Conservation (phyloP, 1,139 yeast genomes). For the Suhomyces chickasaworum region DNA sequence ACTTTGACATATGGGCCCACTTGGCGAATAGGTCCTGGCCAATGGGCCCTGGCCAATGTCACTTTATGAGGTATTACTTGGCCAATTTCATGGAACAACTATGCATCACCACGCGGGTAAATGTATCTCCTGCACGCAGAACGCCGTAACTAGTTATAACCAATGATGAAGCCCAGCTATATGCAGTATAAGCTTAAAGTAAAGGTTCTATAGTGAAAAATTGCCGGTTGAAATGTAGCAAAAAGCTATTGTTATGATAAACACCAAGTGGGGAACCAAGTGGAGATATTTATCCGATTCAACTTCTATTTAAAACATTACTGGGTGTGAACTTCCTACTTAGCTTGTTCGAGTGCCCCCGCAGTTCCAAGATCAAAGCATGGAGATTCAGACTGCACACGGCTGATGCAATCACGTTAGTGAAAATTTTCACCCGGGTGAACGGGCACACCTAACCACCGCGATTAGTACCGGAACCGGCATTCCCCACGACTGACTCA, state of each 20-base stretch:
- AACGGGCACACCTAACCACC: slow-evolving; percentile 9
- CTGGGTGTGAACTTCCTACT: no score
- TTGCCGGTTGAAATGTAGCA: no score
- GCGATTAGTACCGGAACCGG: slow-evolving; percentile 11
- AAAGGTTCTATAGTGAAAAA: no score
- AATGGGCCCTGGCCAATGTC: no score
- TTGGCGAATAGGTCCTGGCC: no score
- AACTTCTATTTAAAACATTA: no score
- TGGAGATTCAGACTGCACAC: background rate
- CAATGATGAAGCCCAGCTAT: background rate
- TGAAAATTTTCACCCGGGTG: slow-evolving; percentile 9
- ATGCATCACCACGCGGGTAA: background rate
- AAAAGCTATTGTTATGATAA: no score
- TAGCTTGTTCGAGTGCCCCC: no score
- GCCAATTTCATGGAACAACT: background rate
- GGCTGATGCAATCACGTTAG: background rate
- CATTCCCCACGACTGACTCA: slow-evolving; percentile 15
- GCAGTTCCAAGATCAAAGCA: background rate
- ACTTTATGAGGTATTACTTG: background rate
- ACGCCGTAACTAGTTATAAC: background rate
- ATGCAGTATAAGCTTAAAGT: no score
- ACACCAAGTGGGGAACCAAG: no score
- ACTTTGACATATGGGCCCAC: no score
- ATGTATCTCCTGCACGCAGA: background rate
- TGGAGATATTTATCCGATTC: no score